phyloP scores from a whole-genome alignment of 768 basidiomycete genomes.

The Agrocybe pediades region DNA sequence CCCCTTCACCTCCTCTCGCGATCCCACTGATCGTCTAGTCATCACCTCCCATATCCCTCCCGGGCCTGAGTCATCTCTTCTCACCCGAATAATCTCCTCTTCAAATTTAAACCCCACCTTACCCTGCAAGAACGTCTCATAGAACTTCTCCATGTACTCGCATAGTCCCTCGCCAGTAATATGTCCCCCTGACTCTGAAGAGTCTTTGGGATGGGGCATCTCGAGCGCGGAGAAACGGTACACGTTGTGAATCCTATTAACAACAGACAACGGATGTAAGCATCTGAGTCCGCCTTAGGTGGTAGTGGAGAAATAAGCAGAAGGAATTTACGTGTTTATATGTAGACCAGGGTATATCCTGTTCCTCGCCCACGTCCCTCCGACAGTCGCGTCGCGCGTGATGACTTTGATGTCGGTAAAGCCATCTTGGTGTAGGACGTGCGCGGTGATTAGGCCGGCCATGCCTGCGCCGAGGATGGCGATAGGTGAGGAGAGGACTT shows the following conservation, averaged over 20 bases:
- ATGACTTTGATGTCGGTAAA: conserved; percentile 56
- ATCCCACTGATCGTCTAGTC: conserved; percentile 32
- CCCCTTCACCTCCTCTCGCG: conserved; percentile 27
- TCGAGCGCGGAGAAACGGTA: conserved; percentile 56
- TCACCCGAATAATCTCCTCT: conserved; percentile 49
- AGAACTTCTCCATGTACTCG: conserved; percentile 57
- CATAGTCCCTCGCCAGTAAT: conserved; percentile 58
- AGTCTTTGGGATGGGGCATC: conserved; percentile 49
- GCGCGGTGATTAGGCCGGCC: conserved; percentile 60
- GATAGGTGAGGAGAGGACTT: conserved; percentile 25
- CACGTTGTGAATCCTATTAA: conserved; percentile 60
- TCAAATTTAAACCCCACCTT: conserved; percentile 44
- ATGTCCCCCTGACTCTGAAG: conserved; percentile 40
- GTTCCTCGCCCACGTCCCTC: conserved; percentile 61
- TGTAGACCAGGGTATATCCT: conserved; percentile 57
- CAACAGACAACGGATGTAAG: not conserved
- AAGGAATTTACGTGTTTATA: conserved; percentile 58
- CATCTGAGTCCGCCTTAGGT: not conserved
- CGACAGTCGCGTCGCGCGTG: conserved; percentile 54
- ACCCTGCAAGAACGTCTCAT: conserved; percentile 42
- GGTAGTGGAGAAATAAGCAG: not conserved
- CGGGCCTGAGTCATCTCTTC: conserved; percentile 33
- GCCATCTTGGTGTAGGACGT: conserved; percentile 57
- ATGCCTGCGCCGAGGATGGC: conserved; percentile 60
- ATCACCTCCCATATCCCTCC: conserved; percentile 45